Base-by-base conservation (phyloP, 2,329 filamentous ascomycete species). In the Magnaporthiopsis rhizophila region DNA sequence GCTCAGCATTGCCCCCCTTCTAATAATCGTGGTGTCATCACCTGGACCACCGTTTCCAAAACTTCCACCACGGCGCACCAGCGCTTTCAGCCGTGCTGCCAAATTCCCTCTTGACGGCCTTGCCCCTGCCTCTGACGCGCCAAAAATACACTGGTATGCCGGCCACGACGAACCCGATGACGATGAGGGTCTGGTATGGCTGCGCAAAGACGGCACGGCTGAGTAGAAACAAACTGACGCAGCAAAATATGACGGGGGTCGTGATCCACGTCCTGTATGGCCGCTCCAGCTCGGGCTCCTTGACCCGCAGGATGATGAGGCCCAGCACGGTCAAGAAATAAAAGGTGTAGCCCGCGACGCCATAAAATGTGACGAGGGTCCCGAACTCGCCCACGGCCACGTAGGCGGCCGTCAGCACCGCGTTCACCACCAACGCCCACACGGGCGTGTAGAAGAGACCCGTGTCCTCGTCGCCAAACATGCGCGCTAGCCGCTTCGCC, bases 211-310 rank as follows among this genome's bases (percentile, higher is more conserved):
- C 87, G 3, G 93, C 92, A 62, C 95, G 83, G 72, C 88, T 93
- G 58, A 99, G 84, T 68, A 99, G 76, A 73, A 99, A 99, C 68
- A 99, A 76, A 74, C 91, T 96, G 56, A 99, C 95, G 73, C 95
- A 99, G 83, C 95, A 99, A 75, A 99, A 99, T 65, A 97, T 94
- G 68, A 99, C 94, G 13, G 95, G 95, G 2, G 95, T 99, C 0
- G 89, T 89, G 72, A 99, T 97, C 95, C 94, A 99, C 3, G 93
- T 97, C 74, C 87, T 89, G 77, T 99, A 99, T 0, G 95, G 94
- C 32, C 95, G 80, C 74, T 97, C 92, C 59, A 99, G 83, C 67
- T 88, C 82, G 4, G 95, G 95, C 75, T 99, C 95, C 67, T 85
- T 85, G 36, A 98, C 91, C 36, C 95, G 84, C 67, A 99, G 81